A percentile compares a stretch with the other conserved stretches of the same genome.
Evolutionary conservation across 2,329 filamentous ascomycete genomes (phyloP).

Genomic region (Teratosphaeria zuluensis): DNA sequence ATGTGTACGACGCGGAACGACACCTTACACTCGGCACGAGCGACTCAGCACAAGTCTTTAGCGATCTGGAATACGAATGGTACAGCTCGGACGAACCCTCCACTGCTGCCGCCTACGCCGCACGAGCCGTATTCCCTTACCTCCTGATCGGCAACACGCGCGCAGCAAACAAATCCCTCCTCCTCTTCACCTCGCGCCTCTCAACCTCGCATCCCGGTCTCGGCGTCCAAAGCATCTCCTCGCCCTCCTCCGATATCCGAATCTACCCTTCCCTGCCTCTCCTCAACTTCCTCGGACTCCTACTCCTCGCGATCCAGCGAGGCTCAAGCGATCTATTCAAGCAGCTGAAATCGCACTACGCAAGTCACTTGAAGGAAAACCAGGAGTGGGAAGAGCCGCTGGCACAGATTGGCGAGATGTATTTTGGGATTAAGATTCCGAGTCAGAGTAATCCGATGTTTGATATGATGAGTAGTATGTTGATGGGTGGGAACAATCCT

Average conservation of each 20-base stretch:
- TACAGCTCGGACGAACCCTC: conserved; percentile 83
- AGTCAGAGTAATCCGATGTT: conserved; percentile 85
- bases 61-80: conserved; percentile 83
- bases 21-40: conserved; percentile 83
- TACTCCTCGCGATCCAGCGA: conserved; percentile 75
- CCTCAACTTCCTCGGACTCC: conserved; percentile 81
- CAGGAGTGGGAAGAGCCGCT: conserved; percentile 65
- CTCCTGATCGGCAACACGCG: conserved; percentile 83
- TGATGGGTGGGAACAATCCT: conserved; percentile 62
- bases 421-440: conserved; percentile 84
- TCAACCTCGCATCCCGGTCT: conserved; percentile 51
- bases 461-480: conserved; percentile 96
- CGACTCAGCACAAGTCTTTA: conserved; percentile 72
- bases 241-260: conserved; percentile 57
- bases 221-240: conserved; percentile 72
- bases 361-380: conserved; percentile 62
- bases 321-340: conserved; percentile 69
- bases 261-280: conserved; percentile 89
- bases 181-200: conserved; percentile 62
- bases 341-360: conserved; percentile 74
- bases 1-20: conserved; percentile 84
- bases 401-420: conserved; percentile 87
- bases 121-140: conserved; percentile 81
- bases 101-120: conserved; percentile 76
- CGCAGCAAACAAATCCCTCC: conserved; percentile 73